These are phyloP conservation scores for Globisporangium polare DNA, from an alignment of 352 stramenopile species.

Conservation along the genomic window DNA sequence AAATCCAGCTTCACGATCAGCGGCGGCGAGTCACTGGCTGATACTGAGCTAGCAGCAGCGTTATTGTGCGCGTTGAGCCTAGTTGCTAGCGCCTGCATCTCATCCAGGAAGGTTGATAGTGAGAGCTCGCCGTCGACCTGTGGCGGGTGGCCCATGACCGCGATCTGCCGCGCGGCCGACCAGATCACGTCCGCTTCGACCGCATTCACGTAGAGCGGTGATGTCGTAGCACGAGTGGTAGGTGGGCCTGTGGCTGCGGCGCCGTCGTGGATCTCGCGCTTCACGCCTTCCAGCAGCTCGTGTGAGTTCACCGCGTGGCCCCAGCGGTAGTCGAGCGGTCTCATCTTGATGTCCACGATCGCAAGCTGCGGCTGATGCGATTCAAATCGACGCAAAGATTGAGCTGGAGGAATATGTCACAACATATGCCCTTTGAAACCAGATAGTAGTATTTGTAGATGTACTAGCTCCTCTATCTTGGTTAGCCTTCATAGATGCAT, in stretches of 20 bases:
- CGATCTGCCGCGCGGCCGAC: constrained; percentile 36
- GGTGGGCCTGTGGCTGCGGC: not conserved
- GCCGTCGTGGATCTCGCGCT: constrained; percentile 25
- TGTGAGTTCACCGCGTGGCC: constrained; percentile 62
- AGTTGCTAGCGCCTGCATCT: constrained; percentile 31
- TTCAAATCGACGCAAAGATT: not conserved
- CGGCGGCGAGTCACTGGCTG: constrained; percentile 15
- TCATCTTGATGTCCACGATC: constrained; percentile 23
- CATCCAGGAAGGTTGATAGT: constrained; percentile 37
- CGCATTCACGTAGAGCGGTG: constrained; percentile 39
- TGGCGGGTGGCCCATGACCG: constrained; percentile 68
- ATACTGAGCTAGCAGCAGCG: not conserved
- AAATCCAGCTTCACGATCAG: constrained; percentile 76
- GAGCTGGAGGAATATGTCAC: too few relatives aligned
- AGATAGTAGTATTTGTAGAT: too few relatives aligned
- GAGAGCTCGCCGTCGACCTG: constrained; percentile 50
- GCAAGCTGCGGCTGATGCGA: not conserved
- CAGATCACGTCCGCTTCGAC: constrained; percentile 75
- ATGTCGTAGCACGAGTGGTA: constrained; percentile 1
- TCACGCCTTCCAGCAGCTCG: constrained; percentile 26
- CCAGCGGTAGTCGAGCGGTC: constrained; percentile 55
- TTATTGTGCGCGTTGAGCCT: not conserved
- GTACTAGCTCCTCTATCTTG: too few relatives aligned
- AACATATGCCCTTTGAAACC: too few relatives aligned
- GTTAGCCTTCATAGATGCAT: too few relatives aligned